phyloP scores from a whole-genome alignment of 805 yeast genomes.

The Phaffomyces thermotolerans region DNA sequence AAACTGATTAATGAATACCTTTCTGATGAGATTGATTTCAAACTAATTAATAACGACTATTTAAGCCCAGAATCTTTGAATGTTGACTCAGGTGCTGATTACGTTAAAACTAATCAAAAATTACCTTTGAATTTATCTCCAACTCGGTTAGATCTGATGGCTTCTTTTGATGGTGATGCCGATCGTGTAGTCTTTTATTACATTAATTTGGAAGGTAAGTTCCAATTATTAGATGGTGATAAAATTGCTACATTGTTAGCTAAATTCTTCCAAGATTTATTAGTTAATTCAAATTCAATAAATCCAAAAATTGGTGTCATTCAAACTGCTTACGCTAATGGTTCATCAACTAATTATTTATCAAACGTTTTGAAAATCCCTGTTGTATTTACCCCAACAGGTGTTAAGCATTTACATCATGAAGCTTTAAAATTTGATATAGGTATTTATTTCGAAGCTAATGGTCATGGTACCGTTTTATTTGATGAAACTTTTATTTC shows the following conservation, averaged over 20 bases:
- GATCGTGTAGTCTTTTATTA: conserved; percentile 86
- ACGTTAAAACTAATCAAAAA: conserved; percentile 80
- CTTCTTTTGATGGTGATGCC: conserved; percentile 96
- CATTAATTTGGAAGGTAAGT: conserved; percentile 30
- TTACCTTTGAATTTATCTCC: conserved; percentile 58
- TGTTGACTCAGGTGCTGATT: conserved; percentile 89
- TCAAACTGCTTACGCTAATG: conserved; percentile 98
- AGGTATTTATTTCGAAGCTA: conserved; percentile 96
- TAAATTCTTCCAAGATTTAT: conserved; percentile 47
- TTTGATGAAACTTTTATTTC: conserved; percentile 51
- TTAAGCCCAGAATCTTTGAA: conserved; percentile 55
- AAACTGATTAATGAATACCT: conserved; percentile 39
- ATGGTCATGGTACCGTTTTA: conserved; percentile 96
- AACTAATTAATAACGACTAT: conserved; percentile 49
- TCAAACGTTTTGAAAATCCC: conserved; percentile 58
- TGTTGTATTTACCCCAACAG: conserved; percentile 86
- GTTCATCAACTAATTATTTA: conserved; percentile 74
- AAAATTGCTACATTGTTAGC: conserved; percentile 85
- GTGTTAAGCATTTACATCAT: conserved; percentile 94
- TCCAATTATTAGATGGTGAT: conserved; percentile 81
- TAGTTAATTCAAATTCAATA: conserved; percentile 35
- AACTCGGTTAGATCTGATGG: conserved; percentile 43
- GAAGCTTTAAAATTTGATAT: conserved; percentile 78
- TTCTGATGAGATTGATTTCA: conserved; percentile 32
- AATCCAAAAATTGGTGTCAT: conserved; percentile 63